Percentiles rank a stretch among this genome's conserved stretches.
Evolutionary conservation across 768 basidiomycete genomes (phyloP).

Genomic region (Pleurotus tuber-regium): DNA sequence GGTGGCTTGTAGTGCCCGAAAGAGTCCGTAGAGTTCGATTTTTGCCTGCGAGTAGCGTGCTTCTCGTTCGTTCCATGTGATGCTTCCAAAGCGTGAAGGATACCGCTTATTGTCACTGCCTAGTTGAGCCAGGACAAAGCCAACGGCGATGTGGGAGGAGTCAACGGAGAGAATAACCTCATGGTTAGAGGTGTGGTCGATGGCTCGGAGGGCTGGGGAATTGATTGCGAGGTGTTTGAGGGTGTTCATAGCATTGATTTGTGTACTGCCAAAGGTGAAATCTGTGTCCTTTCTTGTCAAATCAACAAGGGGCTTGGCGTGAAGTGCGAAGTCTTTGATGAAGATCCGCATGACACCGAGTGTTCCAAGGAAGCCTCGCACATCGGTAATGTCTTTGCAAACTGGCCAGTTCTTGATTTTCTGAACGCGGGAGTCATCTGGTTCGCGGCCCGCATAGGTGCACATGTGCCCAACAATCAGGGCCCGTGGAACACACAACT

Average conservation of each 20-base stretch:
- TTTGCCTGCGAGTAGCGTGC: constrained; percentile 30
- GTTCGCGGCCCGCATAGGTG: constrained; percentile 22
- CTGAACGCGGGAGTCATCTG: constrained; percentile 17
- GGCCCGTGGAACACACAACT: constrained; percentile 20
- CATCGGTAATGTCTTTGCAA: constrained; percentile 6
- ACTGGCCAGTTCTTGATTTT: constrained; percentile 26
- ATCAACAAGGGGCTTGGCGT: constrained; percentile 19
- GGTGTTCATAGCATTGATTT: constrained; percentile 18
- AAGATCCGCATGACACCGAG: constrained; percentile 25
- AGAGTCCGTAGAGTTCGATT: constrained; percentile 32
- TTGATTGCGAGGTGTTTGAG: constrained; percentile 18
- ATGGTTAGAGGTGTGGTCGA: constrained; percentile 24
- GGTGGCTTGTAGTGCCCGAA: constrained; percentile 17
- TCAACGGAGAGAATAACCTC: constrained; percentile 30
- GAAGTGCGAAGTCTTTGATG: constrained; percentile 23
- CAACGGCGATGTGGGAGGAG: constrained; percentile 20
- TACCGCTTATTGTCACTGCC: constrained; percentile 14
- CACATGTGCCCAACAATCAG: constrained; percentile 20
- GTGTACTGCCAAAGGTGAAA: constrained; percentile 27
- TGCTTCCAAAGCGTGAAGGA: constrained; percentile 26
- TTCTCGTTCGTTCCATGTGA: constrained; percentile 28
- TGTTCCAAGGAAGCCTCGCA: constrained; percentile 26
- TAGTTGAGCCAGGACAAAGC: constrained; percentile 22
- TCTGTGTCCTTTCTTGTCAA: constrained; percentile 24
- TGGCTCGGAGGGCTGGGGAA: constrained; percentile 21